Evolutionary conservation across 1,139 yeast genomes (phyloP).

Genomic region (Lodderomyces theae): DNA sequence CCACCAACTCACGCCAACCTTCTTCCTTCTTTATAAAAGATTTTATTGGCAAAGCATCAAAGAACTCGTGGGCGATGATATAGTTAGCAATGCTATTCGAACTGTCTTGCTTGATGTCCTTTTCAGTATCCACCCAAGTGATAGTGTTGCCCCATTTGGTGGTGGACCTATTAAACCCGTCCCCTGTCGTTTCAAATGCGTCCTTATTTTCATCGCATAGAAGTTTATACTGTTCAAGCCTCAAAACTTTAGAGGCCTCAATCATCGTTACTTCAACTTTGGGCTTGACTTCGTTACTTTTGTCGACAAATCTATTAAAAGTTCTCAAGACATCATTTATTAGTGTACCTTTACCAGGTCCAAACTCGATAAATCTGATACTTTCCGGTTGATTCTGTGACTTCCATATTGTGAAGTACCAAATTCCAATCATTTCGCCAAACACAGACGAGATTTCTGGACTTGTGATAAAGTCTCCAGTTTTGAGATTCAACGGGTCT

Average conservation of each 20-base stretch:
- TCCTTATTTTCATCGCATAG: slow-evolving; percentile 39
- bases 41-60: slow-evolving; percentile 81
- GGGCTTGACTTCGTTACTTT: slow-evolving; percentile 19
- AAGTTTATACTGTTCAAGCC: slow-evolving; percentile 52
- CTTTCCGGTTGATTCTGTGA: slow-evolving; percentile 49
- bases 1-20: slow-evolving; percentile 80
- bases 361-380: slow-evolving; percentile 72
- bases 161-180: slow-evolving; percentile 37
- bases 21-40: slow-evolving; percentile 58
- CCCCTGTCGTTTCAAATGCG: slow-evolving; percentile 19
- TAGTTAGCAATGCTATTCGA: slow-evolving; percentile 49
- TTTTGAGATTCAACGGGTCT: slow-evolving; percentile 61
- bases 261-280: slow-evolving; percentile 52
- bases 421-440: slow-evolving; percentile 82
- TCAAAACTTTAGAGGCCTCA: slow-evolving; percentile 70
- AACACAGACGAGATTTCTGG: slow-evolving; percentile 88
- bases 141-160: slow-evolving; percentile 56
- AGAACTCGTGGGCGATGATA: slow-evolving; percentile 80
- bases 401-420: slow-evolving; percentile 64
- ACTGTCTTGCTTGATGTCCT: slow-evolving; percentile 41
- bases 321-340: slow-evolving; percentile 61
- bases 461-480: slow-evolving; percentile 80
- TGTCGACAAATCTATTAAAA: slow-evolving; percentile 40
- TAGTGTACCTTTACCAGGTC: slow-evolving; percentile 84
- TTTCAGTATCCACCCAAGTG: slow-evolving; percentile 71